Percentiles rank a stretch among this genome's conserved stretches.
phyloP scores from a whole-genome alignment of 345 rosid genomes.

The Lumnitzera racemosa region DNA sequence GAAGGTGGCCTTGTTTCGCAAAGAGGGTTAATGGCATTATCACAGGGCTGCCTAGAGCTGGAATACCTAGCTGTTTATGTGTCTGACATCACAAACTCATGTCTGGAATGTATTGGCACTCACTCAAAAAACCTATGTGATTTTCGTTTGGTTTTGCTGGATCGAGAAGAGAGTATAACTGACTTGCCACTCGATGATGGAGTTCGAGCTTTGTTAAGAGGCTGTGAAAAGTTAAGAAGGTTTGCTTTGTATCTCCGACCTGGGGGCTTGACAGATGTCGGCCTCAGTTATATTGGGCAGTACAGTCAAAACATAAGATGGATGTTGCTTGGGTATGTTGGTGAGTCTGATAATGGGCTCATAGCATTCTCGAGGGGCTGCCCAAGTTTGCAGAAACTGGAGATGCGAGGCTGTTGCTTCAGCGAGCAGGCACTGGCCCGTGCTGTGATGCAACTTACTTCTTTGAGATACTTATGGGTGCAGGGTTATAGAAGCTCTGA shows the following conservation, averaged over 20 bases:
- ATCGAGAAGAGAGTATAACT: conserved; percentile 55
- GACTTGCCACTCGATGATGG: conserved; percentile 91
- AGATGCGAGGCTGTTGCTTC: conserved; percentile 92
- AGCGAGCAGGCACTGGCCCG: conserved; percentile 66
- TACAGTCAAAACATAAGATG: conserved; percentile 77
- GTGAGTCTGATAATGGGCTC: conserved; percentile 71
- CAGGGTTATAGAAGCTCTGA: conserved; percentile 69
- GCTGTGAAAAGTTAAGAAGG: conserved; percentile 74
- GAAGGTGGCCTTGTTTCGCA: conserved; percentile 87
- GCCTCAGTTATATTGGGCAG: conserved; percentile 65
- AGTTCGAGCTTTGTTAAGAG: conserved; percentile 71
- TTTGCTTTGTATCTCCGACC: conserved; percentile 75
- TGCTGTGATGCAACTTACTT: conserved; percentile 51
- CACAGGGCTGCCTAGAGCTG: conserved; percentile 76
- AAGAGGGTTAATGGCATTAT: conserved; percentile 73
- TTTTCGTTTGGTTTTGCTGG: conserved; percentile 87
- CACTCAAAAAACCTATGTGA: conserved; percentile 63
- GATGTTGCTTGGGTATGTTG: conserved; percentile 89
- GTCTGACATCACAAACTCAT: conserved; percentile 71
- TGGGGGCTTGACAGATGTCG: conserved; percentile 80
- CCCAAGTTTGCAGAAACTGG: conserved; percentile 78
- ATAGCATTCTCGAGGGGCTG: conserved; percentile 78
- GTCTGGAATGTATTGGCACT: conserved; percentile 58
- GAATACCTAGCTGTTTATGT: conserved; percentile 84
- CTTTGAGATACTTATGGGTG: conserved; percentile 92